These are phyloP conservation scores for Parietichytrium sp. DNA, from an alignment of 108 stramenopile genomes.

Conservation along the genomic window DNA sequence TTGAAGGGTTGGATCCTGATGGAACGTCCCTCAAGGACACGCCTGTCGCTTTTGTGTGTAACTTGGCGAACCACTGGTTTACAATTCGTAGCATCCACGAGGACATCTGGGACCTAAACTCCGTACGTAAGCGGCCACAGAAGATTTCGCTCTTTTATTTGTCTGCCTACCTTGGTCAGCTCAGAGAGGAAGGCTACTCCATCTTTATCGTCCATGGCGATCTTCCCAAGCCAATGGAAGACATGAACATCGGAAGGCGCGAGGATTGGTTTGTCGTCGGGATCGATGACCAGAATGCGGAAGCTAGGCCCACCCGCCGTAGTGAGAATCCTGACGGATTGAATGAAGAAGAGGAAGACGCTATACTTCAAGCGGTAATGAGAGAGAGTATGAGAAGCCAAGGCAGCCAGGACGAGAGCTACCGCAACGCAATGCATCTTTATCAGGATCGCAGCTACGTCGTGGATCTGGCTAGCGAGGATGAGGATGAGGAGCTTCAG, in stretches of 20 bases:
- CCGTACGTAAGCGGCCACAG: background rate
- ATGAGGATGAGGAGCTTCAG: too few species aligned
- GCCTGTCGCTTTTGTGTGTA: conserved; percentile 17
- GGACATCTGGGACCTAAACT: conserved; percentile 23
- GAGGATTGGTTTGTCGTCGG: conserved; percentile 16
- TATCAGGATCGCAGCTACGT: too few species aligned
- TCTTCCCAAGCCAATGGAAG: background rate
- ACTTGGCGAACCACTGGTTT: conserved; percentile 34
- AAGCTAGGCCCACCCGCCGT: background rate
- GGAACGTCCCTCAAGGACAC: background rate
- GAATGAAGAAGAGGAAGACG: too few species aligned
- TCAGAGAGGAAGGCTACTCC: conserved; percentile 16
- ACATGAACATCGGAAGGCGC: background rate
- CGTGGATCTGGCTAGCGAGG: too few species aligned
- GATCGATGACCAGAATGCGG: background rate
- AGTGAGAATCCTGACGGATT: background rate
- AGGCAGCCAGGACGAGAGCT: too few species aligned
- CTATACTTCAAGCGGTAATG: too few species aligned
- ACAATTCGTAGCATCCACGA: background rate
- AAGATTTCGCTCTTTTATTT: conserved; percentile 14
- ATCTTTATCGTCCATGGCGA: background rate
- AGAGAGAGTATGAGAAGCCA: too few species aligned
- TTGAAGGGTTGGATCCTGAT: background rate
- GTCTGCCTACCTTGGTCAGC: conserved; percentile 9
- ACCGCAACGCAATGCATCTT: too few species aligned